Evolutionary conservation across 2,329 filamentous ascomycete genomes (phyloP).

Genomic region (Phyllosticta citrichinensis): DNA sequence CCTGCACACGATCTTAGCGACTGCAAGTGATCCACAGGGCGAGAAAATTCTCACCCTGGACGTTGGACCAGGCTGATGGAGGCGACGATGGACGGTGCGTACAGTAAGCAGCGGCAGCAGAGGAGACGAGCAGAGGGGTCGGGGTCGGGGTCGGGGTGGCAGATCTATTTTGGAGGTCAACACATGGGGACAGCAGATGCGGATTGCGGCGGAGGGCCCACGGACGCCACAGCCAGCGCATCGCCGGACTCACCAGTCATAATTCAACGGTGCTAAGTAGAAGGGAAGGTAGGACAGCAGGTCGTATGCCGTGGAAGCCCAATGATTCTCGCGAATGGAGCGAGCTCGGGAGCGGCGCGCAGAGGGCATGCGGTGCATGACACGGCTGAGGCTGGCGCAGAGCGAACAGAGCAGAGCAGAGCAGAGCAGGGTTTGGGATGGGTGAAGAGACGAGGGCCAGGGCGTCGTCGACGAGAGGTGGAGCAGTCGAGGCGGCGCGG

Average conservation of each 20-base stretch:
- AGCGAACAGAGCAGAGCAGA: too few species aligned
- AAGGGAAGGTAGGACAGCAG: constrained; percentile 12
- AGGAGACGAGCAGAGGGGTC: not conserved
- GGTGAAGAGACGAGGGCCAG: not conserved
- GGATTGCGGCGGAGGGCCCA: constrained; percentile 13
- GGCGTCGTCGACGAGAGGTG: not conserved
- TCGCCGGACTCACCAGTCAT: constrained; percentile 13
- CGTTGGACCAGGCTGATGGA: not conserved
- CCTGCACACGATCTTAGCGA: not conserved
- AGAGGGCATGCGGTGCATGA: not conserved
- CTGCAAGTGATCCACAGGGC: not conserved
- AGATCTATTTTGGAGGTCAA: not conserved
- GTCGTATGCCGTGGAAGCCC: constrained; percentile 13
- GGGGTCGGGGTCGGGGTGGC: not conserved
- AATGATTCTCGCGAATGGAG: constrained; percentile 17
- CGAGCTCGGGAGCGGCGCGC: constrained; percentile 1
- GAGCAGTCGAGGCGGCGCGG: not conserved
- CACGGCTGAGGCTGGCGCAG: too few species aligned
- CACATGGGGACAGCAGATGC: constrained; percentile 14
- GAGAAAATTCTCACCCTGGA: not conserved
- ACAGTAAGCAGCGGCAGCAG: constrained; percentile 4
- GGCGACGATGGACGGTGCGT: not conserved
- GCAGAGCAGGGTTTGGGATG: not conserved
- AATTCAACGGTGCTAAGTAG: constrained; percentile 14
- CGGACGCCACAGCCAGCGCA: constrained; percentile 15